These are phyloP conservation scores for Aspergillus persii DNA, from an alignment of 2,329 filamentous ascomycete genomes.

Conservation along the genomic window DNA sequence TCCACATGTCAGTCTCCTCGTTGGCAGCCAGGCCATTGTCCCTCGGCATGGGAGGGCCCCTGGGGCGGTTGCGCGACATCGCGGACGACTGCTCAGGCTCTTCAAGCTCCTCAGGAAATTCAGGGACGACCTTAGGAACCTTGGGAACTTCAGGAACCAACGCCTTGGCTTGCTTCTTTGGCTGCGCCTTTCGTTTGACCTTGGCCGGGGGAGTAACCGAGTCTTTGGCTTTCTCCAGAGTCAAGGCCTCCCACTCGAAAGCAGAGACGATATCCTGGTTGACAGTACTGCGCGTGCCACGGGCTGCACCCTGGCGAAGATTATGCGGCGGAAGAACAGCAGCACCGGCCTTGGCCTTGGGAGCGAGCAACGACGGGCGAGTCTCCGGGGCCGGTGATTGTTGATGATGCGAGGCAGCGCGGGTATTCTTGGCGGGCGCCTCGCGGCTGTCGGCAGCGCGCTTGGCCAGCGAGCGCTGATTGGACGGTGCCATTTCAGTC, in stretches of 20 bases:
- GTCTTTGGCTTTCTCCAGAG: constrained; percentile 18
- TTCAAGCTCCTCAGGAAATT: too few species aligned
- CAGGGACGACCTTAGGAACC: too few species aligned
- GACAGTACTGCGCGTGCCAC: constrained; percentile 24
- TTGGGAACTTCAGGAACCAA: neutral
- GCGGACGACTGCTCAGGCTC: neutral
- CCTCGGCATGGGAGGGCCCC: constrained; percentile 35
- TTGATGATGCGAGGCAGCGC: neutral
- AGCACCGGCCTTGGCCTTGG: neutral
- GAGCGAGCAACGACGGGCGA: constrained; percentile 1
- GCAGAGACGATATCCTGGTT: constrained; percentile 19
- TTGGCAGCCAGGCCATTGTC: constrained; percentile 45
- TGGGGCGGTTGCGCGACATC: constrained; percentile 45
- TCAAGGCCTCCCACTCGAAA: constrained; percentile 29
- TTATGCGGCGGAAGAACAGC: constrained; percentile 9
- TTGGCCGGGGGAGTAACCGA: constrained; percentile 5
- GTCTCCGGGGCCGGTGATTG: constrained; percentile 5
- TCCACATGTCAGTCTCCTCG: constrained; percentile 47
- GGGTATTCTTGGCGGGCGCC: constrained; percentile 8
- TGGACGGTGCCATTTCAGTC: constrained; percentile 17
- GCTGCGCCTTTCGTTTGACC: constrained; percentile 7
- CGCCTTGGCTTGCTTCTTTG: neutral
- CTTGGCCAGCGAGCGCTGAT: constrained; percentile 16
- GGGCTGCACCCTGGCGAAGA: constrained; percentile 21
- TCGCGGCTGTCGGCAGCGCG: constrained; percentile 13